These are phyloP conservation scores for Herpetospermum pedunculosum DNA, from an alignment of 306 rosid species.

Conservation along the genomic window DNA sequence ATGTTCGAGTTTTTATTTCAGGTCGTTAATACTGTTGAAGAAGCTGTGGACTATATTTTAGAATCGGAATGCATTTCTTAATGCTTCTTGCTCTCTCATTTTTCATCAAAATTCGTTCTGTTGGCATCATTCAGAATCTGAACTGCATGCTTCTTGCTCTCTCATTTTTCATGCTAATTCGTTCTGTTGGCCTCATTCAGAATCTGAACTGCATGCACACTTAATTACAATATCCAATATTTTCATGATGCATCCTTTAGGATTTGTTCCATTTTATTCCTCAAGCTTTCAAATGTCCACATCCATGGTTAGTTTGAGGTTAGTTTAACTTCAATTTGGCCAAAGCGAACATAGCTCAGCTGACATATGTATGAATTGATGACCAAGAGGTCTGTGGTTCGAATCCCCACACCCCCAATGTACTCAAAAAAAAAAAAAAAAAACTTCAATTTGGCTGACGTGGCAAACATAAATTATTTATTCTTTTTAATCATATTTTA, in stretches of 20 bases:
- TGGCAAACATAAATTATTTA: no score
- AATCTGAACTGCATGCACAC: background rate
- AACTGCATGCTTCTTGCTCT: background rate
- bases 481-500: no score
- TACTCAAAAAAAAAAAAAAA: no score
- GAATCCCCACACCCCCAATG: no score
- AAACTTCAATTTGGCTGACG: no score
- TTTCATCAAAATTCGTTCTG: background rate
- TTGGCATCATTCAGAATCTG: background rate
- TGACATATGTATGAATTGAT: no score
- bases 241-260: background rate
- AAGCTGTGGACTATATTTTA: conserved; percentile 29
- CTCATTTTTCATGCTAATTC: background rate
- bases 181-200: background rate
- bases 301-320: no score
- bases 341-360: no score
- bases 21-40: conserved; percentile 32
- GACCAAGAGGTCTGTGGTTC: no score
- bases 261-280: no score
- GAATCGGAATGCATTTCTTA: conserved; percentile 10
- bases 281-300: no score
- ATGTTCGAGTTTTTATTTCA: background rate
- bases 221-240: background rate
- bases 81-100: background rate
- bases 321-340: no score